Evolutionary conservation across 192 early-diverging fungal genomes (phyloP).

Genomic region (Dispira simplex): DNA sequence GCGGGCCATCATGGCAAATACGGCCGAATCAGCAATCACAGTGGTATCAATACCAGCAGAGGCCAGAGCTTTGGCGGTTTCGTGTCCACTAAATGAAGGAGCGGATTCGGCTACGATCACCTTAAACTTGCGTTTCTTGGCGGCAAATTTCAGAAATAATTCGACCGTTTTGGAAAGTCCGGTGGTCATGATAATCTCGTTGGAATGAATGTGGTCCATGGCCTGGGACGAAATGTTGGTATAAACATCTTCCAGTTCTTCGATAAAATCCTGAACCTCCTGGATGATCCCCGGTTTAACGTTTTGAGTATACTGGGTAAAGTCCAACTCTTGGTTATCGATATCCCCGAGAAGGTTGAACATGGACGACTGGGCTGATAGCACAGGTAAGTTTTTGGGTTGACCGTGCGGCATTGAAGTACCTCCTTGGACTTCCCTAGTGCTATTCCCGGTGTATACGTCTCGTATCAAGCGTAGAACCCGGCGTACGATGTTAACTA

Average conservation of each 20-base stretch:
- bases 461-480: constrained; percentile 76
- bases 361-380: constrained; percentile 34
- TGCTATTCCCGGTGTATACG: constrained; percentile 9
- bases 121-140: constrained; percentile 73
- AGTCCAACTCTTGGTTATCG: constrained; percentile 18
- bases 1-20: constrained; percentile 94
- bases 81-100: constrained; percentile 77
- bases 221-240: constrained; percentile 71
- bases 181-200: constrained; percentile 91
- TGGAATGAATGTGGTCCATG: constrained; percentile 84
- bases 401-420: constrained; percentile 13
- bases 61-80: constrained; percentile 59
- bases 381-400: constrained; percentile 17
- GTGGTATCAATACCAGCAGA: constrained; percentile 77
- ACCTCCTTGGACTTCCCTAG: constrained; percentile 6
- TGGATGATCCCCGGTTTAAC: constrained; percentile 66
- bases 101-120: constrained; percentile 92
- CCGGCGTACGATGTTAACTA: constrained; percentile 73
- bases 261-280: constrained; percentile 74
- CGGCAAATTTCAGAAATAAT: constrained; percentile 70
- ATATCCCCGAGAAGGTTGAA: constrained; percentile 47
- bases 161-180: constrained; percentile 78
- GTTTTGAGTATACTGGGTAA: constrained; percentile 22
- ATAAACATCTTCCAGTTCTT: constrained; percentile 66
- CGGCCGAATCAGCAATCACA: constrained; percentile 80